Evolutionary conservation across 2,329 filamentous ascomycete species (phyloP).

Genomic region (Pezicula carpinea): DNA sequence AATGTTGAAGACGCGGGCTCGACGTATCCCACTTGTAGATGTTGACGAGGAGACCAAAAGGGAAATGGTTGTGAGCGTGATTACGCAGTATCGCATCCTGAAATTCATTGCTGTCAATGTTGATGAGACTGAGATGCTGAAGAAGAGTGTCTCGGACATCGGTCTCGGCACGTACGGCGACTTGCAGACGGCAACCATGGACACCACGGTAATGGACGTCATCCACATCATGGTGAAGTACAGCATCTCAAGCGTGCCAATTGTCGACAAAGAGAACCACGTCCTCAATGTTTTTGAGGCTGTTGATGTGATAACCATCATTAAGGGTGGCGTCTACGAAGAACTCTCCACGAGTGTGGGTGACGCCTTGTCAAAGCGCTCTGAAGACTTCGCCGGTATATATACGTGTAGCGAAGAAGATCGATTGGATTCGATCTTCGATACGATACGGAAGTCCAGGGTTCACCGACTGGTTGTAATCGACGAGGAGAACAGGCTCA

Average conservation of each 20-base stretch:
- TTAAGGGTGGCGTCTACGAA: slow-evolving; percentile 90
- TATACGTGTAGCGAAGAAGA: slow-evolving; percentile 94
- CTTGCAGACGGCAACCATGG: slow-evolving; percentile 80
- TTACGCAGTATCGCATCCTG: slow-evolving; percentile 96
- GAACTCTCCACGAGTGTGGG: slow-evolving; percentile 83
- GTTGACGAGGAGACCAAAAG: slow-evolving; percentile 89
- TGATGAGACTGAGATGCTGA: slow-evolving; percentile 75
- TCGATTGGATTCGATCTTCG: slow-evolving; percentile 90
- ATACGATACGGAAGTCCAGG: slow-evolving; percentile 90
- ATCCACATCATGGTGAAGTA: slow-evolving; percentile 89
- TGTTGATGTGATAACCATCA: slow-evolving; percentile 92
- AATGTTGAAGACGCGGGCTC: slow-evolving; percentile 90
- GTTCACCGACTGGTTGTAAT: slow-evolving; percentile 92
- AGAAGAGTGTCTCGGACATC: slow-evolving; percentile 81
- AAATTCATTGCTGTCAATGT: slow-evolving; percentile 98
- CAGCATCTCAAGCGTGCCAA: slow-evolving; percentile 92
- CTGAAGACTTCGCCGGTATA: slow-evolving; percentile 91
- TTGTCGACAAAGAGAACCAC: slow-evolving; percentile 71
- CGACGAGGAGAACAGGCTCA: slow-evolving; percentile 80
- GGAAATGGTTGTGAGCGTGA: slow-evolving; percentile 90
- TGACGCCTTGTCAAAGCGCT: slow-evolving; percentile 80
- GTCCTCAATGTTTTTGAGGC: slow-evolving; percentile 97
- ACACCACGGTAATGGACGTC: slow-evolving; percentile 86
- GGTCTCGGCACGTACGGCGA: slow-evolving; percentile 79
- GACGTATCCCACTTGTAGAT: slow-evolving; percentile 90